These are phyloP conservation scores for Cystobasidium pallidum DNA, from an alignment of 1,284 basidiomycete genomes.

Conservation along the genomic window DNA sequence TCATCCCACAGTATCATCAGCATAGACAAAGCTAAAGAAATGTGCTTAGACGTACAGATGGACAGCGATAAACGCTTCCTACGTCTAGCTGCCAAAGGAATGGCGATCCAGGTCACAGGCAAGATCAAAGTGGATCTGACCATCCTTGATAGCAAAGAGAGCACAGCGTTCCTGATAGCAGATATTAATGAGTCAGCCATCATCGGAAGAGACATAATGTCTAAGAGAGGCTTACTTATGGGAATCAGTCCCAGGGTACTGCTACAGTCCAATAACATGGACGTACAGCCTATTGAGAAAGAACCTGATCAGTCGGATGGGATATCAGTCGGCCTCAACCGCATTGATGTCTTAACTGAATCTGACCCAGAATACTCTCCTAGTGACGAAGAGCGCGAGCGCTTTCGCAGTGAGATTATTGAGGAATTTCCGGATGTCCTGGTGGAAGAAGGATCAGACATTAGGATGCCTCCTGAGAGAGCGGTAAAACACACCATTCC, in stretches of 20 bases:
- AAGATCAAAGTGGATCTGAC: neutral
- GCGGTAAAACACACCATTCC: neutral
- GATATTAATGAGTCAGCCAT: neutral
- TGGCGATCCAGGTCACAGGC: too few relatives aligned
- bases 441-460: neutral
- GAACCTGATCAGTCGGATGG: neutral
- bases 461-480: neutral
- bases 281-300: neutral
- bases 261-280: neutral
- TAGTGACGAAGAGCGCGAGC: neutral
- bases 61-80: neutral
- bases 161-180: neutral
- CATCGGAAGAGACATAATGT: neutral
- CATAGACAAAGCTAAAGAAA: neutral
- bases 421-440: neutral
- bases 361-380: neutral
- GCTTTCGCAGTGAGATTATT: neutral
- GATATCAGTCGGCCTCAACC: too few relatives aligned
- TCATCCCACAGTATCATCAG: conserved; percentile 3
- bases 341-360: neutral
- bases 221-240: neutral
- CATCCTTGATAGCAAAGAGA: neutral
- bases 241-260: neutral
- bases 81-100: too few relatives aligned
- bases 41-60: neutral